These are phyloP conservation scores for Penicillium tannophilum DNA, from an alignment of 495 filamentous ascomycete species.

Conservation along the genomic window DNA sequence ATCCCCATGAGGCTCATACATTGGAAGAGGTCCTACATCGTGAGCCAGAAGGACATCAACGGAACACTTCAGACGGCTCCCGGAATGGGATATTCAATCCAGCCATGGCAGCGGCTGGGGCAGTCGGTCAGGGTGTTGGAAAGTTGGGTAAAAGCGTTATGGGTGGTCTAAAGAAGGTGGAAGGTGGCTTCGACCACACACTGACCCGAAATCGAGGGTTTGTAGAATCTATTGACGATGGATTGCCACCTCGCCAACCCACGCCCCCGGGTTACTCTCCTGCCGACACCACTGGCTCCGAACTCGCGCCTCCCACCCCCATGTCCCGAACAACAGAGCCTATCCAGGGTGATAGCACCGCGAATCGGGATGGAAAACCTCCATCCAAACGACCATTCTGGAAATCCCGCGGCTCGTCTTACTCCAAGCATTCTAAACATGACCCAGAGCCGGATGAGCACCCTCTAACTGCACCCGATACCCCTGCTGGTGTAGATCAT, in stretches of 20 bases:
- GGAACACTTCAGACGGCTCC: slow-evolving; percentile 27
- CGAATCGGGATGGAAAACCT: slow-evolving; percentile 15
- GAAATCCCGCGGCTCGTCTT: slow-evolving; percentile 39
- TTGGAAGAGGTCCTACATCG: slow-evolving; percentile 63
- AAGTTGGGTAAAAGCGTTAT: slow-evolving; percentile 57
- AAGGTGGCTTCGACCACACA: slow-evolving; percentile 43
- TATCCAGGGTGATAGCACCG: slow-evolving; percentile 1
- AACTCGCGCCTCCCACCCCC: not conserved
- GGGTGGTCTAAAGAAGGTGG: slow-evolving; percentile 52
- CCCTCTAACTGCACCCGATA: slow-evolving; percentile 41
- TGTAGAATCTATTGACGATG: slow-evolving; percentile 19
- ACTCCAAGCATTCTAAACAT: slow-evolving; percentile 26
- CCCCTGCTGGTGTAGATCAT: slow-evolving; percentile 20
- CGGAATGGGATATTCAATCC: slow-evolving; percentile 37
- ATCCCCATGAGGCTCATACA: slow-evolving; percentile 78
- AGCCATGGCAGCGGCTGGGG: slow-evolving; percentile 46
- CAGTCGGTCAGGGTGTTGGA: slow-evolving; percentile 65
- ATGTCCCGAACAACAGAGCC: slow-evolving; percentile 9
- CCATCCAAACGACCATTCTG: slow-evolving; percentile 47
- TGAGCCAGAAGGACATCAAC: slow-evolving; percentile 19
- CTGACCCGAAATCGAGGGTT: slow-evolving; percentile 58
- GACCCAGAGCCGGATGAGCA: slow-evolving; percentile 38
- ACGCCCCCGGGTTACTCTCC: slow-evolving; percentile 7
- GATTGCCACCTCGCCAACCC: slow-evolving; percentile 6
- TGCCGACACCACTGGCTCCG: slow-evolving; percentile 3